Evolutionary conservation across 495 filamentous ascomycete species (phyloP).

Genomic region (Elasticomyces elasticus): DNA sequence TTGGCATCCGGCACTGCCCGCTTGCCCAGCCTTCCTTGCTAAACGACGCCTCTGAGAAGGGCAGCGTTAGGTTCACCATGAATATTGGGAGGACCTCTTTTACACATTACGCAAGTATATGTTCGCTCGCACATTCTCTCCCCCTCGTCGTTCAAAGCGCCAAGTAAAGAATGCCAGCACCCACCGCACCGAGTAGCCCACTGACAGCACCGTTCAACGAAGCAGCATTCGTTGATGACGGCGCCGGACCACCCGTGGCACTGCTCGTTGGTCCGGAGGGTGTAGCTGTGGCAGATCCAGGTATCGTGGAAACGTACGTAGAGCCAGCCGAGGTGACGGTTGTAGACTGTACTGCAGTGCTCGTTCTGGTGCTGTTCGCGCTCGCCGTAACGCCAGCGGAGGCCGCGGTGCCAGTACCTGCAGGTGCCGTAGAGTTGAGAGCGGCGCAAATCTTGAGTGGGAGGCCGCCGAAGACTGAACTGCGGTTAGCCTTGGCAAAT

Average conservation of each 20-base stretch:
- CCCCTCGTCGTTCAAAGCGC: background rate
- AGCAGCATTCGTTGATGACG: background rate
- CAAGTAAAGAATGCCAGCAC: background rate
- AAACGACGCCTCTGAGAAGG: no score
- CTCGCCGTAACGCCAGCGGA: background rate
- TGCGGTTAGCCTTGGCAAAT: background rate
- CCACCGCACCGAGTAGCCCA: background rate
- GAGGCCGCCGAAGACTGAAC: slow-evolving; percentile 3
- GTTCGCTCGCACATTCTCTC: background rate
- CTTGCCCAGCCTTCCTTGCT: no score
- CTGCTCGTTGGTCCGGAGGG: background rate
- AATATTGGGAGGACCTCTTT: no score
- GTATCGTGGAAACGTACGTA: background rate
- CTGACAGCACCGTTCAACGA: background rate
- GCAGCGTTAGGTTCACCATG: no score
- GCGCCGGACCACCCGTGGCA: background rate
- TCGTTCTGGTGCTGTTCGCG: background rate
- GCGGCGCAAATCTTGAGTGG: slow-evolving; percentile 6
- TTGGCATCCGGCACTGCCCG: no score
- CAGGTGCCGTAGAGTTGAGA: slow-evolving; percentile 3
- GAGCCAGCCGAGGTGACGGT: background rate
- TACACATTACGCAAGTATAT: no score
- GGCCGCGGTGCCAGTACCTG: background rate
- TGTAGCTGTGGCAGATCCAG: background rate
- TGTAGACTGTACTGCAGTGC: background rate